These are phyloP conservation scores for Colletotrichum lindemuthianum DNA, from an alignment of 2,329 filamentous ascomycete genomes.

Conservation along the genomic window DNA sequence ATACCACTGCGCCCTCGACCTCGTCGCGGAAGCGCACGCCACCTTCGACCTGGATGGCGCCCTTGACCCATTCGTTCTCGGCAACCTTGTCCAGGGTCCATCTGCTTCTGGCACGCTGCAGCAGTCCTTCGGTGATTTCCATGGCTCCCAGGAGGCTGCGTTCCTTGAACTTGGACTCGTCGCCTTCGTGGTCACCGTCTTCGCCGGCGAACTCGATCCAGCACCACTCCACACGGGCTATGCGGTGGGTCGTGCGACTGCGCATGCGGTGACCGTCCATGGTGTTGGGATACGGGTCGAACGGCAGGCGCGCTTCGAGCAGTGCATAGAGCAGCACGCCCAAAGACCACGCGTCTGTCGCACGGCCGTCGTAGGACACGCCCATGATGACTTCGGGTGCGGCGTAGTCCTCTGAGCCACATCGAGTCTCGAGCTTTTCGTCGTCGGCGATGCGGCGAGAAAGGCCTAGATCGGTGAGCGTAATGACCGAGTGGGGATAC, in stretches of 20 bases:
- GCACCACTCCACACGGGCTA: slow-evolving; percentile 93
- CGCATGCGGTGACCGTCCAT: slow-evolving; percentile 80
- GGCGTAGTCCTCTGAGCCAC: slow-evolving; percentile 96
- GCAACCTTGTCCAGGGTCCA: slow-evolving; percentile 81
- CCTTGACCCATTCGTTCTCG: slow-evolving; percentile 78
- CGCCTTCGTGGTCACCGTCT: slow-evolving; percentile 85
- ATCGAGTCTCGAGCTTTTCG: slow-evolving; percentile 90
- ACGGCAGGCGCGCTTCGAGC: slow-evolving; percentile 91
- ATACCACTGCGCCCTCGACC: slow-evolving; percentile 64
- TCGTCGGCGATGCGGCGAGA: slow-evolving; percentile 86
- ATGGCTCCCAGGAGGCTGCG: slow-evolving; percentile 78
- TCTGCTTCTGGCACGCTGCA: slow-evolving; percentile 84
- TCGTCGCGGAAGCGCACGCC: slow-evolving; percentile 70
- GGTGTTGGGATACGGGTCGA: slow-evolving; percentile 87
- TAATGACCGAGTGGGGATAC: slow-evolving; percentile 85
- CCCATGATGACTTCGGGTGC: slow-evolving; percentile 97
- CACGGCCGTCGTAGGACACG: slow-evolving; percentile 90
- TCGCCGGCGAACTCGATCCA: slow-evolving; percentile 89
- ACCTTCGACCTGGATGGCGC: slow-evolving; percentile 75
- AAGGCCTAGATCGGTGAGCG: slow-evolving; percentile 90
- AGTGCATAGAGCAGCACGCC: slow-evolving; percentile 94
- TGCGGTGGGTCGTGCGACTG: slow-evolving; percentile 89
- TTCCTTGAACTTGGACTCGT: slow-evolving; percentile 68
- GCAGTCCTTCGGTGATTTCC: slow-evolving; percentile 81
- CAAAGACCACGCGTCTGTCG: slow-evolving; percentile 93